phyloP scores from a whole-genome alignment of 2,329 filamentous ascomycete genomes.

The Thielaviopsis musarum region DNA sequence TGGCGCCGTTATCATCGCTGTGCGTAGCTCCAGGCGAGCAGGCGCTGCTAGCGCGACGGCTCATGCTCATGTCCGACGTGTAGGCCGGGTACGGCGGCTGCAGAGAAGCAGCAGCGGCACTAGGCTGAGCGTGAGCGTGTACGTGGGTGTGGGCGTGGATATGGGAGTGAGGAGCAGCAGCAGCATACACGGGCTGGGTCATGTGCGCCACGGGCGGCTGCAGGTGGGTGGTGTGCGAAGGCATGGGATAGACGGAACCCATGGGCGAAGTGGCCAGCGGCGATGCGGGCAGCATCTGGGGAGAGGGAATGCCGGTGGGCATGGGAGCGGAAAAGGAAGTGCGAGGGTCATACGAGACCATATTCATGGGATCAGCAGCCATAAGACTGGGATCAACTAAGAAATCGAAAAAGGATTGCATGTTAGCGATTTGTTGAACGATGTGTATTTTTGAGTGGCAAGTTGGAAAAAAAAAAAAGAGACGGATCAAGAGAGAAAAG shows the following conservation, averaged over 20 bases:
- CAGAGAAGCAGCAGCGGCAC: constrained; percentile 34
- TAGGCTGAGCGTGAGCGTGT: constrained; percentile 29
- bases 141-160: constrained; percentile 29
- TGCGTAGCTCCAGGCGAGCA: constrained; percentile 28
- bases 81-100: constrained; percentile 20
- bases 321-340: background rate
- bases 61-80: constrained; percentile 18
- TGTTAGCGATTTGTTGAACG: background rate
- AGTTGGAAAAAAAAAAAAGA: background rate
- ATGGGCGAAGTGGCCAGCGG: constrained; percentile 4
- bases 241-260: constrained; percentile 1
- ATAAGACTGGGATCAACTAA: constrained; percentile 1
- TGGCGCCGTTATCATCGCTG: constrained; percentile 47
- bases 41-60: constrained; percentile 21
- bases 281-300: constrained; percentile 6
- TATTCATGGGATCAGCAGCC: constrained; percentile 1
- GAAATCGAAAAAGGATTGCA: background rate
- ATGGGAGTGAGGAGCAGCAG: background rate
- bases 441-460: background rate
- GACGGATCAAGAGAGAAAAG: too few species aligned
- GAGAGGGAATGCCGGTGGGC: constrained; percentile 4
- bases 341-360: background rate
- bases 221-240: background rate
- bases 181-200: too few species aligned
- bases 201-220: background rate